Conservation (phyloP, 352 stramenopile species). For the Pythium oligandrum region DNA sequence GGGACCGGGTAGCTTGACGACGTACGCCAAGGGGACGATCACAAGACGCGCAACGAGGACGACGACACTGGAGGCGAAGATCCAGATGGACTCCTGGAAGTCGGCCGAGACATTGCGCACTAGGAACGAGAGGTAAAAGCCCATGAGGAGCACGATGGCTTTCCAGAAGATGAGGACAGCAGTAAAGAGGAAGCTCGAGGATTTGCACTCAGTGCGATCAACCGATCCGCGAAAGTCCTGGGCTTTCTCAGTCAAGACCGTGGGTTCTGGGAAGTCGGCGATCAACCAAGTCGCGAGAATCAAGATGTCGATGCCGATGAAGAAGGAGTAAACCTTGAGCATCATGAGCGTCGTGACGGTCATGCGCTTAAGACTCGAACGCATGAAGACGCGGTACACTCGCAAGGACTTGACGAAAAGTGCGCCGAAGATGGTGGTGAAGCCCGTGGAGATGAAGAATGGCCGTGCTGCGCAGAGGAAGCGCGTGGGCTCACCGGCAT, state of each 20-base stretch:
- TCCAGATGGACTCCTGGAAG: slow-evolving; percentile 43
- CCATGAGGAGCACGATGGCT: slow-evolving; percentile 23
- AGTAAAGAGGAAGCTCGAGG: slow-evolving; percentile 25
- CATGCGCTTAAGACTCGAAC: slow-evolving; percentile 17
- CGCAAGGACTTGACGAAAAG: slow-evolving; percentile 35
- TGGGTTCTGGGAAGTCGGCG: slow-evolving; percentile 20
- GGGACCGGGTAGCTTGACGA: slow-evolving; percentile 17
- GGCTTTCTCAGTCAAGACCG: neutral
- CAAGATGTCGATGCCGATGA: slow-evolving; percentile 19
- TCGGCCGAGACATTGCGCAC: slow-evolving; percentile 30
- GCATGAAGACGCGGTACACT: slow-evolving; percentile 35
- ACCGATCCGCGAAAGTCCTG: slow-evolving; percentile 15
- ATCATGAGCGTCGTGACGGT: slow-evolving; percentile 17
- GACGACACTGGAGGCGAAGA: slow-evolving; percentile 20
- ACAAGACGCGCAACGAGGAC: slow-evolving; percentile 23
- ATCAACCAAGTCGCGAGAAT: slow-evolving; percentile 24
- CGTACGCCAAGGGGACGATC: slow-evolving; percentile 24
- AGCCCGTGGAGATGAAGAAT: slow-evolving; percentile 21
- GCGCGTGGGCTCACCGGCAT: slow-evolving; percentile 35
- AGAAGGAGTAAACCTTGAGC: slow-evolving; percentile 10
- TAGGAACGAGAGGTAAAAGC: slow-evolving; percentile 20
- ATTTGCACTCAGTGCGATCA: slow-evolving; percentile 16
- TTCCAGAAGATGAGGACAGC: slow-evolving; percentile 35
- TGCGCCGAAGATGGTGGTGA: slow-evolving; percentile 27
- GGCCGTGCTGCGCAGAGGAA: slow-evolving; percentile 27